Conservation (phyloP, 306 rosid species). For the Acacia melanoxylon region DNA sequence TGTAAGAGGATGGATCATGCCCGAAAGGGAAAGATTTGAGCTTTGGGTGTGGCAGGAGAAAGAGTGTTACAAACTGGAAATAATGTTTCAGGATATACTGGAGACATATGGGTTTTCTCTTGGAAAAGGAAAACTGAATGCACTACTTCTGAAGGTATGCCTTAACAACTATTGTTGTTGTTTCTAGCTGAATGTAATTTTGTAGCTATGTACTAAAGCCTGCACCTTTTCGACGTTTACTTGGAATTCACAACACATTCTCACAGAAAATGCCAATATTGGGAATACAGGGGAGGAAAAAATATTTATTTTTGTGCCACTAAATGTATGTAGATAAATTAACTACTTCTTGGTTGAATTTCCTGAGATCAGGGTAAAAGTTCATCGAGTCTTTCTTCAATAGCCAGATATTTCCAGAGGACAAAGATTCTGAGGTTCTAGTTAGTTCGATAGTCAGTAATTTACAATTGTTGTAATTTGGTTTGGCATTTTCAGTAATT, state of each 20-base stretch:
- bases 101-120: slow-evolving; percentile 52
- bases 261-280: not conserved
- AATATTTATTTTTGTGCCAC: not conserved
- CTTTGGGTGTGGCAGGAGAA: slow-evolving; percentile 50
- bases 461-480: not conserved
- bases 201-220: not conserved
- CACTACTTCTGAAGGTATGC: slow-evolving; percentile 58
- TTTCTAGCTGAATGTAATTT: not conserved
- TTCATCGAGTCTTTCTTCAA: not conserved
- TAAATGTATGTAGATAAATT: not conserved
- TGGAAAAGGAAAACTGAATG: slow-evolving; percentile 50
- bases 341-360: not conserved
- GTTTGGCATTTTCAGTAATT: not conserved
- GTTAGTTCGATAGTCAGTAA: not conserved
- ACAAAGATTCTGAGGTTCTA: not conserved
- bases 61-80: slow-evolving; percentile 63
- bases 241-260: not conserved
- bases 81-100: slow-evolving; percentile 67
- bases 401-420: not conserved
- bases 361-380: not conserved
- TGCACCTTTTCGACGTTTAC: not conserved
- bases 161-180: not conserved
- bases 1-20: slow-evolving; percentile 69
- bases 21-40: slow-evolving; percentile 65
- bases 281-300: not conserved